phyloP scores from a whole-genome alignment of 148 eudicot genomes.

The Spergularia bocconei region DNA sequence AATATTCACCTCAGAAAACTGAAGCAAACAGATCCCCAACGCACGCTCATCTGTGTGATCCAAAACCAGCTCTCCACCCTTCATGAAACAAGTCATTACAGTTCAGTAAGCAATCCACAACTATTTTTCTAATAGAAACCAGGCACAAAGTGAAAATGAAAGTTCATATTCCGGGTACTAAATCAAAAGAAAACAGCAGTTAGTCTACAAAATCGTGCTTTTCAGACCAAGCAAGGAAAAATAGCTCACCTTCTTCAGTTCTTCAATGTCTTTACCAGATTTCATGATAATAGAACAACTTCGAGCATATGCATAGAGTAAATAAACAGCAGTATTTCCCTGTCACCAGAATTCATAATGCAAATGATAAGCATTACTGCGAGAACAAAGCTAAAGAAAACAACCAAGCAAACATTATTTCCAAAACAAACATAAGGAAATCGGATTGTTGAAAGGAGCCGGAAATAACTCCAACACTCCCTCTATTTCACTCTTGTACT shows the following conservation, averaged over 20 bases:
- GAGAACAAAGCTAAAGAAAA: not conserved
- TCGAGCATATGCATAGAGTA: constrained; percentile 82
- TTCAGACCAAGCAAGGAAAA: not conserved
- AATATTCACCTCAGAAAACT: constrained; percentile 63
- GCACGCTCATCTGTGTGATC: constrained; percentile 53
- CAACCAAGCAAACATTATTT: not conserved
- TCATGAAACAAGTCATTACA: not conserved
- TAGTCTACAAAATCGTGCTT: not conserved
- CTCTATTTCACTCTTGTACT: too few relatives aligned
- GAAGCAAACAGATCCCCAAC: constrained; percentile 64
- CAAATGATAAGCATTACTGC: not conserved
- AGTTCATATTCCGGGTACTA: not conserved
- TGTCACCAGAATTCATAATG: constrained; percentile 27
- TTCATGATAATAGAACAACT: constrained; percentile 80
- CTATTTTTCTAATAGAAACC: too few relatives aligned
- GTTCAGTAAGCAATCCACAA: too few relatives aligned
- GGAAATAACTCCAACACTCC: too few relatives aligned
- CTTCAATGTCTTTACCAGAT: constrained; percentile 77
- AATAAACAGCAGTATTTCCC: constrained; percentile 86
- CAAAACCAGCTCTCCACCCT: constrained; percentile 47
- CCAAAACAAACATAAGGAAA: not conserved
- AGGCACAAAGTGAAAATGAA: not conserved
- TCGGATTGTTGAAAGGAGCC: not conserved
- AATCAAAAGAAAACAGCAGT: not conserved
- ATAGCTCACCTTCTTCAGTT: constrained; percentile 53